Evolutionary conservation across 352 stramenopile genomes (phyloP).

Genomic region (Pythium phragmiticola): DNA sequence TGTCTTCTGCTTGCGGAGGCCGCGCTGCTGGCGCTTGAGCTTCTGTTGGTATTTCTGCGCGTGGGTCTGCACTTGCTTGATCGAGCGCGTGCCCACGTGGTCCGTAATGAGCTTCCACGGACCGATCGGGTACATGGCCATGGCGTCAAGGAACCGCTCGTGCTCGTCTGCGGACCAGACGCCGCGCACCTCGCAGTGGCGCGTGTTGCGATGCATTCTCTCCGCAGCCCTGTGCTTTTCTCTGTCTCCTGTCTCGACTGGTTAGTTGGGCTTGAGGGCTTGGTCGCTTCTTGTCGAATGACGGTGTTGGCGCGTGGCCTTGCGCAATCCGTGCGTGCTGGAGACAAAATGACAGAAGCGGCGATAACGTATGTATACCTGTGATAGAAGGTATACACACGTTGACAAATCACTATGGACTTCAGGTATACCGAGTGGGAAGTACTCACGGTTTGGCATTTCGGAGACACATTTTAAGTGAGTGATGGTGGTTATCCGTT

Average conservation of each 20-base stretch:
- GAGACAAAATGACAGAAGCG: too few species aligned
- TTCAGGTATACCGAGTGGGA: not conserved
- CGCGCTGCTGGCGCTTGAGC: constrained; percentile 65
- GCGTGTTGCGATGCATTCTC: constrained; percentile 21
- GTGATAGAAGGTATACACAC: too few species aligned
- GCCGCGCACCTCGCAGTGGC: constrained; percentile 31
- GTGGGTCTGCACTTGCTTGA: constrained; percentile 80
- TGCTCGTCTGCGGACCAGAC: constrained; percentile 72
- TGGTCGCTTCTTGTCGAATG: constrained; percentile 4
- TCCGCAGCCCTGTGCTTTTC: too few species aligned
- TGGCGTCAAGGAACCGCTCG: constrained; percentile 74
- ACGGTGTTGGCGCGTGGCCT: not conserved
- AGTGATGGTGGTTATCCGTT: constrained; percentile 2
- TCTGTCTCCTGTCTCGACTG: too few species aligned
- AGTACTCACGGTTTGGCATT: not conserved
- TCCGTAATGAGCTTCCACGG: constrained; percentile 71
- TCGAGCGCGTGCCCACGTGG: constrained; percentile 70
- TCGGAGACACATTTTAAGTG: not conserved
- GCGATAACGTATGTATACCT: too few species aligned
- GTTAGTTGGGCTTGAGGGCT: not conserved
- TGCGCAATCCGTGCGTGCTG: too few species aligned
- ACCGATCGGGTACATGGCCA: constrained; percentile 67
- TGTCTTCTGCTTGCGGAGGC: constrained; percentile 63
- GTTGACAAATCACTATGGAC: too few species aligned
- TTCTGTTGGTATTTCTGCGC: constrained; percentile 85